Base-by-base conservation (phyloP, 2,329 filamentous ascomycete genomes). In the Penicillium italicum region DNA sequence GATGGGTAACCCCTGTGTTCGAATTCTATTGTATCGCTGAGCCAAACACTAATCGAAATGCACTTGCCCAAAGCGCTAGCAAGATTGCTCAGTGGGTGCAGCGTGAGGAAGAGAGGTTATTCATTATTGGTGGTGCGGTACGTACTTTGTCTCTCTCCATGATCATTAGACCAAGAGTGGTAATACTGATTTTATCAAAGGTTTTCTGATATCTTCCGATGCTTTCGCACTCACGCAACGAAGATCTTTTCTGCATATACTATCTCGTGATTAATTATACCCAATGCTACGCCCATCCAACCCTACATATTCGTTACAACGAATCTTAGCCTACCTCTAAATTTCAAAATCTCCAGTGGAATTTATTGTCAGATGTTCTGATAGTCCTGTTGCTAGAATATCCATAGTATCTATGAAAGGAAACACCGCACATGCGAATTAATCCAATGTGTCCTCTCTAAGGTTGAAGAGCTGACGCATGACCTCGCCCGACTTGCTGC, bases 81-180 rank as follows among this genome's bases (percentile, higher is more conserved):
- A 87, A 88, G 74, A 85, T 99, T 47, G 86, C 95, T 6, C 89
- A 94, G 69, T 99, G 93, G 92, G 88, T 93, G 1, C 87, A 90
- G 69, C 82, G 86, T 62, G 94, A 99, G 74, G 93, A 97, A 74
- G 92, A 97, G 74, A 81, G 94, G 55, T 78, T 97, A 6, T 99
- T 99, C 69, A 96, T 99, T 57, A 94, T 99, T 69, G 94, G 94
- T 1, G 95, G 94, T n/a, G 94, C 92, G 41, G 93, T 97, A 64
- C 59, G 74, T 70, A 41, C 30, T 42, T 40, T 20, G 14, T 20
- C 4, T 34, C n/a, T 20, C 4, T 34, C n/a, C 0, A 1, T 24
- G 10, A 16, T 4, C 5, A 30, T 12, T 14, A 11, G 5, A 22
- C 10, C 8, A 18, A 43, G 20, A 33, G 30, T 18, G 16, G 31